These are phyloP conservation scores for Echria macrotheca DNA, from an alignment of 495 filamentous ascomycete genomes.

Conservation along the genomic window DNA sequence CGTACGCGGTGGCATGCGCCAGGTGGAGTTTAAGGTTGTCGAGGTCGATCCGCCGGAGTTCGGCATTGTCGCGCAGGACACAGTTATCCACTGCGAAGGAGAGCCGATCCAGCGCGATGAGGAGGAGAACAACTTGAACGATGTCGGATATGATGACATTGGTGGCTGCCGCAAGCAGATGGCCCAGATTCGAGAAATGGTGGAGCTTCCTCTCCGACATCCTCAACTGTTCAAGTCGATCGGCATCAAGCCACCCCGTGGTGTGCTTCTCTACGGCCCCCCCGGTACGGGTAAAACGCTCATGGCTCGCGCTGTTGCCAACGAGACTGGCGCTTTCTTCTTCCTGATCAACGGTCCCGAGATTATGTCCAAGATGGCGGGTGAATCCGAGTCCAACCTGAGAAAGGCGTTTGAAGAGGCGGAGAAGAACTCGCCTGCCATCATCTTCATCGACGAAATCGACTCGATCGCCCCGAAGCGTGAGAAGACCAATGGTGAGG, in stretches of 20 bases:
- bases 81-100: slow-evolving; percentile 97
- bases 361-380: slow-evolving; percentile 99
- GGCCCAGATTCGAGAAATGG: slow-evolving; percentile 97
- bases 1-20: slow-evolving; percentile 93
- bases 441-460: slow-evolving; percentile 99
- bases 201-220: slow-evolving; percentile 92
- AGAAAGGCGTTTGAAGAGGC: slow-evolving; percentile 98
- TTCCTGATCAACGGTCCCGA: slow-evolving; percentile 99
- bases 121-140: slow-evolving; percentile 97
- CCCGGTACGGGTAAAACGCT: slow-evolving; percentile 98
- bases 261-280: slow-evolving; percentile 95
- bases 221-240: slow-evolving; percentile 99
- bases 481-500: slow-evolving; percentile 99
- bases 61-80: slow-evolving; percentile 97
- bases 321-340: slow-evolving; percentile 98
- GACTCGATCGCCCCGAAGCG: slow-evolving; percentile 98
- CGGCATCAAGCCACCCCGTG: slow-evolving; percentile 98
- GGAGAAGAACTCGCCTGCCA: slow-evolving; percentile 98
- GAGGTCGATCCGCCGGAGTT: slow-evolving; percentile 98
- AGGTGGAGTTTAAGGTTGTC: slow-evolving; percentile 98
- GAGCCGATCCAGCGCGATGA: slow-evolving; percentile 98
- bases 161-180: slow-evolving; percentile 99
- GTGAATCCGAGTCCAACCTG: slow-evolving; percentile 96
- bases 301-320: slow-evolving; percentile 97
- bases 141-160: slow-evolving; percentile 98